Evolutionary conservation across 768 basidiomycete genomes (phyloP), one percentile per base, ranked within the genome.

Genomic region (Punctularia strigosozonata): DNA sequence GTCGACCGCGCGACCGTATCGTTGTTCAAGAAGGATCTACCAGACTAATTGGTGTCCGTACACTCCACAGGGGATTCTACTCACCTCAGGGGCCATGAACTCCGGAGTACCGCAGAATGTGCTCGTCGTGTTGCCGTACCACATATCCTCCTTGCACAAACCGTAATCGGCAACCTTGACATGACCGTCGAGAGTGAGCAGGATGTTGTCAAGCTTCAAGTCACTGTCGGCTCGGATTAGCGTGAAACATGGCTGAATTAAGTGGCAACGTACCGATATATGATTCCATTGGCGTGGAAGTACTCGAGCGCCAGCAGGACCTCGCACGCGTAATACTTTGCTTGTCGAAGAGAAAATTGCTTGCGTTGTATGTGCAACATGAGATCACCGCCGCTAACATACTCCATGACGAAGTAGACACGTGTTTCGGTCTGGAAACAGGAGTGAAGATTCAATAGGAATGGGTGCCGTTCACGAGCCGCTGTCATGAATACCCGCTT

Each of bases 351-450:
- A 32, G 94, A 97, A 62, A 99, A 99, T 52, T 99, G 95, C 62
- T 94, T 92, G 56, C 94, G 80, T 57, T 99, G 95, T 51, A 99
- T 98, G 60, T 99, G 95, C 48, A 98, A 69, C 95, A 99, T 98
- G 43, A 99, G 73, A 66, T 99, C 95, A 49, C 95, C 95, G 43
- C 95, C 95, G 52, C 89, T 91, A 45, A 99, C 85, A 61, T 98
- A 99, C 63, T 98, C 95, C 95, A 99, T 98, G 50, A 98, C 95
- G 56, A 99, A 98, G 68, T 99, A 99, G 37, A 99, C 83, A 17
- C 95, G 83, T 4, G 95, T 98, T 61, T 98, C 95, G 4, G 95
- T 98, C 64, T 99, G 95, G 78, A 99, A 99, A 68, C 95, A 98
- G 13, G 94, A 98, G 55, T 98, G 95, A 28, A 99, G 68, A 10